Conservation (phyloP, 1,139 yeast genomes). For the Lodderomyces elongisporus region DNA sequence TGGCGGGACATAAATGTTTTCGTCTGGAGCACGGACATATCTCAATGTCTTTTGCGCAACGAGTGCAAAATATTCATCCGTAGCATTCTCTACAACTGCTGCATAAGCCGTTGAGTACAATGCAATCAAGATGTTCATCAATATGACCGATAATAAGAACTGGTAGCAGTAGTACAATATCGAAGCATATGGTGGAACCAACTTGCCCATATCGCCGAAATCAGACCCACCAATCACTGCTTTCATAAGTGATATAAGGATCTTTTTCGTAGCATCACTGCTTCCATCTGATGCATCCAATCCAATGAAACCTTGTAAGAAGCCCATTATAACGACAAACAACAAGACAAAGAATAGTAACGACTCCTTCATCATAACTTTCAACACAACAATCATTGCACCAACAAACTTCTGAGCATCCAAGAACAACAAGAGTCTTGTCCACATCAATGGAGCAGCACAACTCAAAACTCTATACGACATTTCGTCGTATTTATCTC, state of each 20-base stretch:
- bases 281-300: slow-evolving; percentile 84
- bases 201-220: slow-evolving; percentile 61
- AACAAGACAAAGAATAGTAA: slow-evolving; percentile 72
- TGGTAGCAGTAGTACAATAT: slow-evolving; percentile 71
- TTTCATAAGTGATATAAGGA: slow-evolving; percentile 60
- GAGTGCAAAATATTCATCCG: slow-evolving; percentile 67
- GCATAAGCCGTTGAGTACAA: slow-evolving; percentile 81
- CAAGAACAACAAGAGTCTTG: slow-evolving; percentile 65
- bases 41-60: slow-evolving; percentile 81
- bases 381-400: slow-evolving; percentile 79
- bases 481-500: slow-evolving; percentile 50
- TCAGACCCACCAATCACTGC: slow-evolving; percentile 72
- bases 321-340: slow-evolving; percentile 68
- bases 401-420: slow-evolving; percentile 84
- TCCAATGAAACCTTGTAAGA: slow-evolving; percentile 82
- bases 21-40: slow-evolving; percentile 85
- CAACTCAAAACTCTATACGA: slow-evolving; percentile 71
- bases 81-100: slow-evolving; percentile 74
- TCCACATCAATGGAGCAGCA: slow-evolving; percentile 87
- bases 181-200: slow-evolving; percentile 83
- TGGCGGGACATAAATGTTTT: slow-evolving; percentile 82
- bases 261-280: slow-evolving; percentile 64
- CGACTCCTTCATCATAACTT: slow-evolving; percentile 84
- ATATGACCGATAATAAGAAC: slow-evolving; percentile 65
- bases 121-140: slow-evolving; percentile 79